phyloP scores from a whole-genome alignment of 2,329 filamentous ascomycete genomes.

The Aspergillus quadrilineatus region DNA sequence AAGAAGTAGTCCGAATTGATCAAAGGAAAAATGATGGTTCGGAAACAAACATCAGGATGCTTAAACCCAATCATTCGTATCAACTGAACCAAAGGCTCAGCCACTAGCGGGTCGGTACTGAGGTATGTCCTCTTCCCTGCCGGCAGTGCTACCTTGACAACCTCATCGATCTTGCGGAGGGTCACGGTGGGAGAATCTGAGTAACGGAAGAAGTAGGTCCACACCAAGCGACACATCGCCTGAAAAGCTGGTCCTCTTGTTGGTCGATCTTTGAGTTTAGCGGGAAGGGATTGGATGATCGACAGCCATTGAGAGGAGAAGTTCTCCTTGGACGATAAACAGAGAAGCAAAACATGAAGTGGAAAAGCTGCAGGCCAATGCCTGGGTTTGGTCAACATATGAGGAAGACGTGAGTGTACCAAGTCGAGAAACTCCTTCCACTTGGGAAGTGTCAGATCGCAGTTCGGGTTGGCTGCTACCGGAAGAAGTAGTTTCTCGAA shows the following conservation, averaged over 20 bases:
- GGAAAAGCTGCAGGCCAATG: slow-evolving; percentile 91
- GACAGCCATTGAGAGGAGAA: slow-evolving; percentile 87
- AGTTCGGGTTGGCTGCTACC: slow-evolving; percentile 76
- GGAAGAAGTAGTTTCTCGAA: slow-evolving; percentile 83
- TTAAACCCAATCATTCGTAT: slow-evolving; percentile 93
- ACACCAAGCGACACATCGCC: slow-evolving; percentile 83
- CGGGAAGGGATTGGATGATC: slow-evolving; percentile 72
- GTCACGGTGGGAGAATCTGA: slow-evolving; percentile 68
- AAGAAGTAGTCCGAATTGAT: slow-evolving; percentile 90
- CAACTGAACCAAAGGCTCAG: slow-evolving; percentile 87
- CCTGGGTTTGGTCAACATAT: slow-evolving; percentile 86
- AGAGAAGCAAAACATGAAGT: slow-evolving; percentile 80
- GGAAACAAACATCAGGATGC: slow-evolving; percentile 90
- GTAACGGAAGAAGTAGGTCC: slow-evolving; percentile 89
- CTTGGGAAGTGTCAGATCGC: slow-evolving; percentile 74
- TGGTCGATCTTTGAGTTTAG: slow-evolving; percentile 78
- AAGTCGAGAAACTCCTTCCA: slow-evolving; percentile 84
- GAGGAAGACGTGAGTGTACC: slow-evolving; percentile 73
- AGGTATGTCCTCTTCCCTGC: slow-evolving; percentile 76
- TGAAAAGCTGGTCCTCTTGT: slow-evolving; percentile 79
- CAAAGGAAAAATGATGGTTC: slow-evolving; percentile 87
- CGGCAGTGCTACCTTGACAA: slow-evolving; percentile 80
- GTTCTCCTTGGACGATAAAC: slow-evolving; percentile 78
- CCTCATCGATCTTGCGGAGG: slow-evolving; percentile 81
- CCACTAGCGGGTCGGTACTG: slow-evolving; percentile 77